These are phyloP conservation scores for Ruellia speciosa DNA, from an alignment of 305 asterid species.

Conservation along the genomic window DNA sequence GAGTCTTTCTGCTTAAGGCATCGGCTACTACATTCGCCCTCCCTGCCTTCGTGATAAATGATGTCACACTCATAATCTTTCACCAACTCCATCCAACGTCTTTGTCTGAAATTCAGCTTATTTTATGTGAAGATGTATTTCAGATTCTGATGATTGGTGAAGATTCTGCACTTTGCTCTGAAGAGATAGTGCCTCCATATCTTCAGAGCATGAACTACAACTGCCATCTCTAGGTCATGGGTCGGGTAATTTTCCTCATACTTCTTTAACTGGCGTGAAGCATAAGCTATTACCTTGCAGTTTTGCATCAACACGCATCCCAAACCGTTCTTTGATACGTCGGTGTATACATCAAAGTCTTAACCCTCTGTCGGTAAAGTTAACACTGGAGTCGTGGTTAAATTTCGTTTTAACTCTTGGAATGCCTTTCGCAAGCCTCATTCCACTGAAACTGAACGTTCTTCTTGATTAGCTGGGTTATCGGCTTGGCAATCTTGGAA, in stretches of 20 bases:
- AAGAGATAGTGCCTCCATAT: constrained; percentile 2
- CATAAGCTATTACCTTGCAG: background rate
- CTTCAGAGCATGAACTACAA: background rate
- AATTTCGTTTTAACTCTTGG: too few relatives aligned
- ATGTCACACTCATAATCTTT: too few relatives aligned
- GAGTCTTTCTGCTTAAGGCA: too few relatives aligned
- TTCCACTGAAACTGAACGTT: background rate
- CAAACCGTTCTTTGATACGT: background rate
- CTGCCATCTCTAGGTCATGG: background rate
- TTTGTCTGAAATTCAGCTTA: too few relatives aligned
- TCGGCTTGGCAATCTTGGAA: background rate
- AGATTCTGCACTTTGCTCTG: background rate
- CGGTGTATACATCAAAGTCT: background rate
- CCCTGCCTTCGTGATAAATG: too few relatives aligned
- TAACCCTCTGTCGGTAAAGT: too few relatives aligned
- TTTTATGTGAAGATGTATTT: too few relatives aligned
- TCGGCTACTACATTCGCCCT: too few relatives aligned
- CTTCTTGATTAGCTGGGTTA: background rate
- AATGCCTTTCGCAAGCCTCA: too few relatives aligned
- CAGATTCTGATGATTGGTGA: too few relatives aligned
- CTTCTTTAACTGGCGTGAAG: background rate
- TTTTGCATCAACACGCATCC: background rate
- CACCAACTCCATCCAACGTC: too few relatives aligned
- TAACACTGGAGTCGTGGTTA: too few relatives aligned
- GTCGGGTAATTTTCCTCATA: background rate